These are phyloP conservation scores for Yarrowia keelungensis DNA, from an alignment of 805 yeast species.

Conservation along the genomic window DNA sequence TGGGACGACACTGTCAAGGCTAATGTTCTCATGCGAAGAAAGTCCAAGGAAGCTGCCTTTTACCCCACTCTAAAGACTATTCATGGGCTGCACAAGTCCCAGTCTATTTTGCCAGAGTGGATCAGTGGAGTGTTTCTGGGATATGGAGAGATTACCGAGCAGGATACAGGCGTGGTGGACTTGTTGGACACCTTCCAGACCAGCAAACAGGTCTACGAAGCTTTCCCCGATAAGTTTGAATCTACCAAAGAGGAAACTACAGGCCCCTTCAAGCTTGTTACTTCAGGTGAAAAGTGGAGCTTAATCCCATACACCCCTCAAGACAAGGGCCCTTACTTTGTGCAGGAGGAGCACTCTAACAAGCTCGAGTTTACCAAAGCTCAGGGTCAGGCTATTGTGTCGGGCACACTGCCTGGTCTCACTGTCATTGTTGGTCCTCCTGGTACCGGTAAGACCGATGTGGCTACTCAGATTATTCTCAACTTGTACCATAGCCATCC, in stretches of 20 bases:
- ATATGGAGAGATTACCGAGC: slow-evolving; percentile 45
- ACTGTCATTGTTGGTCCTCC: slow-evolving; percentile 78
- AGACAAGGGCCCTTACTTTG: slow-evolving; percentile 42
- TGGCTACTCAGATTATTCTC: slow-evolving; percentile 46
- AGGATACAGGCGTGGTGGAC: slow-evolving; percentile 42
- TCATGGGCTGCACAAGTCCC: slow-evolving; percentile 28
- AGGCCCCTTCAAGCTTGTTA: slow-evolving; percentile 36
- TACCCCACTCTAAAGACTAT: slow-evolving; percentile 43
- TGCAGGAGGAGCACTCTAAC: slow-evolving; percentile 37
- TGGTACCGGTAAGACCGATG: slow-evolving; percentile 68
- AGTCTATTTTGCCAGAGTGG: slow-evolving; percentile 50
- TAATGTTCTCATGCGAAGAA: slow-evolving; percentile 46
- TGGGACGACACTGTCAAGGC: slow-evolving; percentile 39
- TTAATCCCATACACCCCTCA: slow-evolving; percentile 38
- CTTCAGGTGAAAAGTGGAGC: slow-evolving; percentile 16
- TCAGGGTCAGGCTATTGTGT: slow-evolving; percentile 47
- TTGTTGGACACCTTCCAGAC: slow-evolving; percentile 45
- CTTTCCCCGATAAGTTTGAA: slow-evolving; percentile 38
- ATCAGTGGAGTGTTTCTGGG: slow-evolving; percentile 49
- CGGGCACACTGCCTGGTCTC: slow-evolving; percentile 55
- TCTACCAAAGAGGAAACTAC: not conserved
- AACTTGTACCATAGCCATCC: slow-evolving; percentile 44
- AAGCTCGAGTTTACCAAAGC: slow-evolving; percentile 42
- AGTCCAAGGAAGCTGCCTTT: slow-evolving; percentile 44
- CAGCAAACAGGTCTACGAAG: slow-evolving; percentile 43